Percentiles rank a stretch among this genome's conserved stretches.
These are phyloP conservation scores for Triticum timopheevii DNA, from an alignment of 176 grass and related monocot genomes.

Conservation along the genomic window DNA sequence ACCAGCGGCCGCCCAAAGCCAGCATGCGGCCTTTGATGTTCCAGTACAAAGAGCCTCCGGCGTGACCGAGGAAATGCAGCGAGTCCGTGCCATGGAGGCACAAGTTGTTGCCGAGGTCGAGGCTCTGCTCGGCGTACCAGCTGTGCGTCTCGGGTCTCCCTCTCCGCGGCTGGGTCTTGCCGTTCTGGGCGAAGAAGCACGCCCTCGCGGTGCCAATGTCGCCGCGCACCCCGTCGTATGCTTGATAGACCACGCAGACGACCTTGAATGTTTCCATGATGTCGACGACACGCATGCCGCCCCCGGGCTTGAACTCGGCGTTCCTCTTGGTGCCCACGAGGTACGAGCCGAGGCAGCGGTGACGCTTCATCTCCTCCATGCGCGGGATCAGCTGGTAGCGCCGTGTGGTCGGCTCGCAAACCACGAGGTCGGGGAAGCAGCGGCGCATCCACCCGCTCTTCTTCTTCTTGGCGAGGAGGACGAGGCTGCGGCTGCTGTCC, in stretches of 20 bases:
- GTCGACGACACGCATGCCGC: neutral
- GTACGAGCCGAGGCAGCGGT: neutral
- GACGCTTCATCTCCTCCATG: neutral
- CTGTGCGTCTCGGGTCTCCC: neutral
- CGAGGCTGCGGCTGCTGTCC: neutral
- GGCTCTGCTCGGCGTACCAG: neutral
- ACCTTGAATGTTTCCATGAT: neutral
- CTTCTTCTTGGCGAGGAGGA: slow-evolving; percentile 1
- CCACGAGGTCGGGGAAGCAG: neutral
- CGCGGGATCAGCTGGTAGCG: neutral
- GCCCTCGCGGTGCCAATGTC: neutral
- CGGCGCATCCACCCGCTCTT: neutral
- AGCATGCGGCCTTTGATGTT: neutral
- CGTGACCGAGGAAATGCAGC: neutral
- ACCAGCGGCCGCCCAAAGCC: neutral
- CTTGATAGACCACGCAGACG: neutral
- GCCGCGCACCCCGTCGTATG: neutral
- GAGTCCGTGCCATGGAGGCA: neutral
- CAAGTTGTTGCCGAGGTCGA: neutral
- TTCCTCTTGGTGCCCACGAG: neutral
- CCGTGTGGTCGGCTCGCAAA: neutral
- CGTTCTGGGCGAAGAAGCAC: neutral
- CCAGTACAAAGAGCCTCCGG: neutral
- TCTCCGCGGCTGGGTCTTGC: neutral
- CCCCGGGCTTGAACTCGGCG: neutral